Conservation (phyloP, 768 basidiomycete species). For the Russula sp. region DNA sequence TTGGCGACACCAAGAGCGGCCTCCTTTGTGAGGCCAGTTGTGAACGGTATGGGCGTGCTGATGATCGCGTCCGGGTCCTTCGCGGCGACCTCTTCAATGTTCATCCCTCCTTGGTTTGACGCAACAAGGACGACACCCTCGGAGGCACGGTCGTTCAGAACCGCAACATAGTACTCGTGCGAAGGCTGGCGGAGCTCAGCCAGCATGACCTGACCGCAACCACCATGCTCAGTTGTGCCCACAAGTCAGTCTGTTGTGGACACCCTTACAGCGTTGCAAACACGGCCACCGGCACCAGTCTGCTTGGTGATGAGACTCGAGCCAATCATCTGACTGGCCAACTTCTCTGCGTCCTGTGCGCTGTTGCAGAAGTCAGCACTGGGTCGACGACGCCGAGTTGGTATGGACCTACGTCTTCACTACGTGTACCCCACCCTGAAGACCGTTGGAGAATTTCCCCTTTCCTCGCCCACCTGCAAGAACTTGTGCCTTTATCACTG, state of each 20-base stretch:
- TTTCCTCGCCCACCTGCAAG: conserved; percentile 98
- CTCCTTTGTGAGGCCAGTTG: conserved; percentile 66
- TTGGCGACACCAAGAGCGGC: conserved; percentile 75
- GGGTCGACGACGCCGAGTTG: background rate
- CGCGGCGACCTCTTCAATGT: conserved; percentile 98
- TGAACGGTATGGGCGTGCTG: conserved; percentile 84
- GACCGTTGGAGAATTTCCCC: conserved; percentile 91
- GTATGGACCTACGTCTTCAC: conserved; percentile 58
- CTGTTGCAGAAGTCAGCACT: conserved; percentile 42
- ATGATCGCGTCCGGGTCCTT: conserved; percentile 94
- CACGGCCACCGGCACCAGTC: conserved; percentile 83
- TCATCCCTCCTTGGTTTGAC: conserved; percentile 97
- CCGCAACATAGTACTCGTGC: conserved; percentile 97
- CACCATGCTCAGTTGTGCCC: background rate
- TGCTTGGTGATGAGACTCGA: conserved; percentile 97
- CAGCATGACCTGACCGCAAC: conserved; percentile 77
- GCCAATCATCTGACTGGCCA: conserved; percentile 89
- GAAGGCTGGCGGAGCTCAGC: conserved; percentile 89
- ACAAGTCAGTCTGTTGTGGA: background rate
- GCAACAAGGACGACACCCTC: conserved; percentile 90
- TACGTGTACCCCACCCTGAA: conserved; percentile 96
- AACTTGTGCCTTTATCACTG: conserved; percentile 98
- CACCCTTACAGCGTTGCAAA: conserved; percentile 84
- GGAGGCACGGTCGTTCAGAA: conserved; percentile 88
- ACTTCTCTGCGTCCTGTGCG: conserved; percentile 71